These are phyloP conservation scores for Harringtonia aguacate DNA, from an alignment of 2,329 filamentous ascomycete genomes.

Conservation along the genomic window DNA sequence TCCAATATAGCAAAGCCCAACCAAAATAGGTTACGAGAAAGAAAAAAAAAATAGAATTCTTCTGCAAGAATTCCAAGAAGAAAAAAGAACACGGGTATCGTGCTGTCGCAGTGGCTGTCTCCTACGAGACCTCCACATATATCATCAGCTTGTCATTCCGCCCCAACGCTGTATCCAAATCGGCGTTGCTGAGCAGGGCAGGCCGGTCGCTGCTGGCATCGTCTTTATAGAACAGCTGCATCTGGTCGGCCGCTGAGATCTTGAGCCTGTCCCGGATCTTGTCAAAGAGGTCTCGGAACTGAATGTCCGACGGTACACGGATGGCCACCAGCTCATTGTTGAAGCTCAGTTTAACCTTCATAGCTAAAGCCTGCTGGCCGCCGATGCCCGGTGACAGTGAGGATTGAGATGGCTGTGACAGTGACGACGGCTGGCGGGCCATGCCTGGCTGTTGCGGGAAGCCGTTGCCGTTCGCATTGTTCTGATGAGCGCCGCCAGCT, in stretches of 20 bases:
- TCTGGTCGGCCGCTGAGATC: conserved; percentile 54
- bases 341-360: conserved; percentile 95
- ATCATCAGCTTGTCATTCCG: conserved; percentile 82
- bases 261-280: conserved; percentile 80
- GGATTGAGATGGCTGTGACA: conserved; percentile 43
- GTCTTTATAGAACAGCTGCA: conserved; percentile 78
- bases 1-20: neutral
- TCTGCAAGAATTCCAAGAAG: neutral
- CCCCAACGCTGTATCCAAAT: conserved; percentile 69
- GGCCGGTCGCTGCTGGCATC: conserved; percentile 67
- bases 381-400: conserved; percentile 41
- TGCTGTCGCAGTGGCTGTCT: neutral
- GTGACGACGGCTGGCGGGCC: conserved; percentile 32
- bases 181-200: conserved; percentile 65
- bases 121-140: conserved; percentile 47
- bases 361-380: conserved; percentile 38
- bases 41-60: neutral
- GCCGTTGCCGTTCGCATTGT: conserved; percentile 45
- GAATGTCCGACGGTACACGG: conserved; percentile 72
- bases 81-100: neutral
- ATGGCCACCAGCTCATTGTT: conserved; percentile 88
- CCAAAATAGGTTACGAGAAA: neutral
- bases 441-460: conserved; percentile 23
- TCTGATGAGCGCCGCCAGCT: neutral
- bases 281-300: conserved; percentile 65